Conservation (phyloP, 805 yeast species). For the Lipomyces yamanashiensis region DNA sequence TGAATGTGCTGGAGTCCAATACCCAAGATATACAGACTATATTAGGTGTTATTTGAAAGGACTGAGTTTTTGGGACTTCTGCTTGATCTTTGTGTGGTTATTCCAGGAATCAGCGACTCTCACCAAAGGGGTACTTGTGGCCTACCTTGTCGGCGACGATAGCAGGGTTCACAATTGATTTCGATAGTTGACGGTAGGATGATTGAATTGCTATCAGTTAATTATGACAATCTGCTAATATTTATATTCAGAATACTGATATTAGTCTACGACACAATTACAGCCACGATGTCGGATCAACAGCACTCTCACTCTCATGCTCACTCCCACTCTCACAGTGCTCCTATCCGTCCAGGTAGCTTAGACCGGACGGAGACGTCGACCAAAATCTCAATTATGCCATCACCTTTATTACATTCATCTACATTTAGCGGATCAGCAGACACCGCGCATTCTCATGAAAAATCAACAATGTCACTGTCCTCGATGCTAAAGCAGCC, state of each 20-base stretch:
- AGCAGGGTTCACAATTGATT: neutral
- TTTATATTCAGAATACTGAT: neutral
- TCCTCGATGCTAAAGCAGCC: constrained; percentile 25
- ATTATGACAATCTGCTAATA: neutral
- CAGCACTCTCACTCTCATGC: constrained; percentile 5
- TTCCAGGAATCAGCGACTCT: neutral
- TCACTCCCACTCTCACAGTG: constrained; percentile 6
- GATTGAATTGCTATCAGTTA: neutral
- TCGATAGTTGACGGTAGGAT: neutral
- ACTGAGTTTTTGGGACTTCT: no score
- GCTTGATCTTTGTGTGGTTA: no score
- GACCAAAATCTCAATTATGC: constrained; percentile 14
- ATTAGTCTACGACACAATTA: neutral
- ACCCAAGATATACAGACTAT: no score
- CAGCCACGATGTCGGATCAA: constrained; percentile 9
- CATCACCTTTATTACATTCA: constrained; percentile 14
- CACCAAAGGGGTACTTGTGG: neutral
- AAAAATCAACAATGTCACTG: neutral
- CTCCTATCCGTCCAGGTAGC: neutral
- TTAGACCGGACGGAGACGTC: constrained; percentile 8
- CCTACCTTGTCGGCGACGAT: neutral
- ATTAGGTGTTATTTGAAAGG: no score
- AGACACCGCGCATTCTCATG: neutral
- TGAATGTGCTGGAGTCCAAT: no score
- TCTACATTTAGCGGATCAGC: constrained; percentile 9